phyloP scores from a whole-genome alignment of 805 yeast species.

The Nakazawaea wyomingensis region DNA sequence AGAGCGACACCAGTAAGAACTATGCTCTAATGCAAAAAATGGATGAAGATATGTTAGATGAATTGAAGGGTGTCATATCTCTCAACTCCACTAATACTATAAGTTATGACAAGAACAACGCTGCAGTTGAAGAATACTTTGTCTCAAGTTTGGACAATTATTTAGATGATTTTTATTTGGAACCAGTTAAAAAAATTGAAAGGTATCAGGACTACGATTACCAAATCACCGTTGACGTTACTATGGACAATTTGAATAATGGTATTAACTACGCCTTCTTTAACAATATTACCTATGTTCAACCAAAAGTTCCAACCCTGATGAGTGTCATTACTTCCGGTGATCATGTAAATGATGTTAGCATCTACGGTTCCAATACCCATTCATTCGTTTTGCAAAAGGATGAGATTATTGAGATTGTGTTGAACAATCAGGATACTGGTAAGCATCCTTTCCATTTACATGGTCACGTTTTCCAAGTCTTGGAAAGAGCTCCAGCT shows the following conservation, averaged over 20 bases:
- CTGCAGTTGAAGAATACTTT: constrained; percentile 17
- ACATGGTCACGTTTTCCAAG: constrained; percentile 59
- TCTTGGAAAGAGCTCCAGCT: constrained; percentile 34
- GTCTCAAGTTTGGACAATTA: too few relatives aligned
- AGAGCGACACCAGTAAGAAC: constrained; percentile 7
- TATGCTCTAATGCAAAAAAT: constrained; percentile 17
- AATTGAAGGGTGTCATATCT: not conserved
- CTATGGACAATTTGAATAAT: constrained; percentile 15
- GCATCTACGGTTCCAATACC: not conserved
- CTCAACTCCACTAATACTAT: constrained; percentile 13
- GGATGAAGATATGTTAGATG: constrained; percentile 15
- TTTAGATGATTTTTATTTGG: constrained; percentile 15
- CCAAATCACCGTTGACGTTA: constrained; percentile 14
- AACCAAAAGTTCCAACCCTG: constrained; percentile 4
- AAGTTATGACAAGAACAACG: constrained; percentile 15
- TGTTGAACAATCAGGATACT: constrained; percentile 73
- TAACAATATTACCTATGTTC: constrained; percentile 17
- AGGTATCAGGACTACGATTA: constrained; percentile 14
- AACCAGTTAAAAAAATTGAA: constrained; percentile 14
- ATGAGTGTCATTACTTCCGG: constrained; percentile 3
- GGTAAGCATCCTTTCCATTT: constrained; percentile 78
- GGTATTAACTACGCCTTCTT: constrained; percentile 16
- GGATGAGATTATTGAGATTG: constrained; percentile 63
- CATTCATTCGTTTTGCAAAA: constrained; percentile 1
- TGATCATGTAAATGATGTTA: too few relatives aligned